Conservation (phyloP, 192 early-diverging fungal species). For the Podila clonocystis region DNA sequence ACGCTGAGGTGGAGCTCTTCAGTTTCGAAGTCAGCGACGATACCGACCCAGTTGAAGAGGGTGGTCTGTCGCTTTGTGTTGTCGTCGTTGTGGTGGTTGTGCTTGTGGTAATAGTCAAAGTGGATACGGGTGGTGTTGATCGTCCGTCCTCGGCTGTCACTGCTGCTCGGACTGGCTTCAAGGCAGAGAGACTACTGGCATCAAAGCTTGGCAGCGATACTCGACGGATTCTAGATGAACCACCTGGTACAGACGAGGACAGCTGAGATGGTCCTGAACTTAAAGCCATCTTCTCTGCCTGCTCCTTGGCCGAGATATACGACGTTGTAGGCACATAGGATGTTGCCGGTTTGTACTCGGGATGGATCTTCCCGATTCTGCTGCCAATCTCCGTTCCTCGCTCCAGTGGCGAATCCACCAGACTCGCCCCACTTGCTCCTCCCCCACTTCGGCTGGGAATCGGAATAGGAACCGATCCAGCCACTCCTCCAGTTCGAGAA, state of each 20-base stretch:
- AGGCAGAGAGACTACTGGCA: conserved; percentile 26
- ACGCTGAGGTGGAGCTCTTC: background rate
- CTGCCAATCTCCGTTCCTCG: conserved; percentile 28
- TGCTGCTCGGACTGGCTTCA: conserved; percentile 25
- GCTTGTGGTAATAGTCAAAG: conserved; percentile 1
- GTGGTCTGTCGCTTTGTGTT: background rate
- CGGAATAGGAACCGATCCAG: background rate
- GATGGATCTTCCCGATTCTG: conserved; percentile 29
- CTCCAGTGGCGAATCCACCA: conserved; percentile 28
- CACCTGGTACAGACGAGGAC: background rate
- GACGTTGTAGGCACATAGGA: conserved; percentile 10
- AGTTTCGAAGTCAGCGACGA: too few species aligned
- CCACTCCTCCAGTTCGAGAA: background rate
- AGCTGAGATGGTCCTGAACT: background rate
- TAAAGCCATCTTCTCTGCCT: background rate
- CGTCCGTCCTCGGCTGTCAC: background rate
- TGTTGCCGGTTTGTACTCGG: conserved; percentile 29
- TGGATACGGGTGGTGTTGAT: background rate
- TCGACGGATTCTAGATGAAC: conserved; percentile 11
- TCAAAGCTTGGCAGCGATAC: conserved; percentile 43
- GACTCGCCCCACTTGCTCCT: background rate
- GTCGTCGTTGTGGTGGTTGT: background rate
- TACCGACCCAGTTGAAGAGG: too few species aligned
- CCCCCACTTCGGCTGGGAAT: background rate
- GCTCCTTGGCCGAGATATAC: background rate